Conservation (phyloP, 495 filamentous ascomycete genomes). For the Cairneyella variabilis region DNA sequence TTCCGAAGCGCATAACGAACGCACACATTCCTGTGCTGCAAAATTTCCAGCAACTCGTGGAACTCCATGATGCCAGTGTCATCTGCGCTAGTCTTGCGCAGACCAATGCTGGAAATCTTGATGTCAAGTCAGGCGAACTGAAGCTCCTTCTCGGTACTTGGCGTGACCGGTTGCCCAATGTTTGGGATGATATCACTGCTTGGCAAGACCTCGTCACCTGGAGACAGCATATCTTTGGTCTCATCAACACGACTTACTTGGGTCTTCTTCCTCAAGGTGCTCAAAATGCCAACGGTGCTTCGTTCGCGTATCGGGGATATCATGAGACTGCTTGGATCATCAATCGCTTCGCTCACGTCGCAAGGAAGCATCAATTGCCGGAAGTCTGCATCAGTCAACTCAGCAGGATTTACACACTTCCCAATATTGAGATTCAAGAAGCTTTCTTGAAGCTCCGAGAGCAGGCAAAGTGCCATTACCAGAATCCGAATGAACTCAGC, state of each 20-base stretch:
- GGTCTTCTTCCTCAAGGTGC: conserved; percentile 75
- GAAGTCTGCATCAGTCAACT: conserved; percentile 97
- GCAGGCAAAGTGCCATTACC: conserved; percentile 97
- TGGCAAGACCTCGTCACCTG: conserved; percentile 99
- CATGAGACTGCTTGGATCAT: conserved; percentile 99
- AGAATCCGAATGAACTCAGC: conserved; percentile 85
- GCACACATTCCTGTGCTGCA: conserved; percentile 93
- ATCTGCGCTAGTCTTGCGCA: conserved; percentile 84
- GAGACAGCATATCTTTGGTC: conserved; percentile 97
- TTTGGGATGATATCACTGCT: conserved; percentile 98
- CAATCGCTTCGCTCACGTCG: conserved; percentile 97
- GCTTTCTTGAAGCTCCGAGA: conserved; percentile 96
- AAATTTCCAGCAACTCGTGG: conserved; percentile 98
- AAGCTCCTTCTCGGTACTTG: conserved; percentile 92
- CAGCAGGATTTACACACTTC: conserved; percentile 95
- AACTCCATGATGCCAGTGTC: conserved; percentile 94
- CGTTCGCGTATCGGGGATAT: conserved; percentile 93
- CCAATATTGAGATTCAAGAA: conserved; percentile 99
- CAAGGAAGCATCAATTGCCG: conserved; percentile 91
- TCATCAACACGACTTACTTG: conserved; percentile 94
- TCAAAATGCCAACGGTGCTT: conserved; percentile 72
- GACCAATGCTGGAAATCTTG: conserved; percentile 81
- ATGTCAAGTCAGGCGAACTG: conserved; percentile 90
- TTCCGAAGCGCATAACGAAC: conserved; percentile 88
- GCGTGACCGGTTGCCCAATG: conserved; percentile 92